These are phyloP conservation scores for Oidiodendron maius DNA, from an alignment of 495 filamentous ascomycete species.

Conservation along the genomic window DNA sequence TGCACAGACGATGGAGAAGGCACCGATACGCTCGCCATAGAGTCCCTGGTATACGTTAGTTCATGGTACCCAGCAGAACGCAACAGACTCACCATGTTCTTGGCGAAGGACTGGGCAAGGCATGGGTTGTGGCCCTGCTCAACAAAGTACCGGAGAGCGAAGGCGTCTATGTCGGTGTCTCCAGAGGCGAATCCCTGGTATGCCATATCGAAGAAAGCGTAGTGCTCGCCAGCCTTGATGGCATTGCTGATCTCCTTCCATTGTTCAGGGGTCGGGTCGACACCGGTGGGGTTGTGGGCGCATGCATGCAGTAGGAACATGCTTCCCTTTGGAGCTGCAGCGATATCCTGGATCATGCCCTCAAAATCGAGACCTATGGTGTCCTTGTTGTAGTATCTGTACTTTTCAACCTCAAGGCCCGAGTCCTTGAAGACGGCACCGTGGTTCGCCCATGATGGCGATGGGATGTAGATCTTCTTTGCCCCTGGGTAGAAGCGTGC, in stretches of 20 bases:
- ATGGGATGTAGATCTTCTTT: conserved; percentile 95
- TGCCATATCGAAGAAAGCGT: conserved; percentile 98
- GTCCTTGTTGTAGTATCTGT: conserved; percentile 98
- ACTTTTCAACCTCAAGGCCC: conserved; percentile 82
- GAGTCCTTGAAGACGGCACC: conserved; percentile 93
- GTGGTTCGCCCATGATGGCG: conserved; percentile 98
- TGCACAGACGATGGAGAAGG: conserved; percentile 86
- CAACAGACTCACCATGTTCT: conserved; percentile 78
- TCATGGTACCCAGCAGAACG: background rate
- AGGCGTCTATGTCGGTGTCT: conserved; percentile 87
- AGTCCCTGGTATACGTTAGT: conserved; percentile 55
- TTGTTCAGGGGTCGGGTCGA: conserved; percentile 88
- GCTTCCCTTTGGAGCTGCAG: conserved; percentile 77
- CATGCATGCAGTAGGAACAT: conserved; percentile 94
- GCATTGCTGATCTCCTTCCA: conserved; percentile 90
- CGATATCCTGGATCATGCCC: conserved; percentile 86
- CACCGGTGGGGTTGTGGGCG: conserved; percentile 97
- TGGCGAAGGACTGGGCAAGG: conserved; percentile 93
- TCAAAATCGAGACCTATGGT: conserved; percentile 98
- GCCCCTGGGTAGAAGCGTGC: conserved; percentile 79
- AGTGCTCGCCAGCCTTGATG: conserved; percentile 85
- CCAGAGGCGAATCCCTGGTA: conserved; percentile 98
- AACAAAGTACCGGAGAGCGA: conserved; percentile 86
- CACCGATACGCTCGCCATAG: conserved; percentile 96
- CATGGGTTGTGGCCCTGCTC: conserved; percentile 84